Evolutionary conservation across 768 basidiomycete genomes (phyloP).

Genomic region (Cantharellus cinnabarinus): DNA sequence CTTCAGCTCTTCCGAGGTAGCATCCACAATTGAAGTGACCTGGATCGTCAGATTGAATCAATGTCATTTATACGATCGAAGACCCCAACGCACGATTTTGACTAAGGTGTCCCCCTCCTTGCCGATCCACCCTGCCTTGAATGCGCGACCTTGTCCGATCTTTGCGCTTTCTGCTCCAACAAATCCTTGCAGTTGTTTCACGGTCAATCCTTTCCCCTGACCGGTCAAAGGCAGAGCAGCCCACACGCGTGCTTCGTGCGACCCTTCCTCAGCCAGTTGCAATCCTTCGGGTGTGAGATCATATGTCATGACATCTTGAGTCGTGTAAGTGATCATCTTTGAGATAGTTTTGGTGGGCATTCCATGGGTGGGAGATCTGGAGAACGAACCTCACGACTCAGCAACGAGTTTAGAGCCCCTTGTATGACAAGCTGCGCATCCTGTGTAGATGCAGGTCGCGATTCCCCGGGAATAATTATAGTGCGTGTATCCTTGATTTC

Average conservation of each 20-base stretch:
- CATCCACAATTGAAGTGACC: constrained; percentile 48
- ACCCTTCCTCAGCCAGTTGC: constrained; percentile 60
- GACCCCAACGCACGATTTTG: constrained; percentile 41
- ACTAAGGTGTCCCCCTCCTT: constrained; percentile 81
- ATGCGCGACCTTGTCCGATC: constrained; percentile 85
- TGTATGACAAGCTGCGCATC: constrained; percentile 72
- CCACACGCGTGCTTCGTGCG: constrained; percentile 95
- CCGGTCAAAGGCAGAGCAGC: constrained; percentile 54
- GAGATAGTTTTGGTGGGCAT: not conserved
- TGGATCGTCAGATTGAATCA: constrained; percentile 14
- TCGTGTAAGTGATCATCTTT: constrained; percentile 69
- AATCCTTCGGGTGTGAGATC: constrained; percentile 63
- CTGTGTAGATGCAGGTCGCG: constrained; percentile 33
- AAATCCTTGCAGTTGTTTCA: constrained; percentile 44
- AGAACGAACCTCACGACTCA: constrained; percentile 51
- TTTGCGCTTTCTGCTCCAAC: constrained; percentile 81
- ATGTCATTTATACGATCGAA: not conserved
- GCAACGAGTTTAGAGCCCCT: constrained; percentile 78
- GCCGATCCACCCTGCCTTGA: constrained; percentile 92
- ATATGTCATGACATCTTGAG: constrained; percentile 56
- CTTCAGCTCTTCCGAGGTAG: constrained; percentile 50
- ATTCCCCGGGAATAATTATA: constrained; percentile 44
- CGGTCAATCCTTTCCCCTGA: constrained; percentile 41
- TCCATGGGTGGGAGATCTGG: not conserved
- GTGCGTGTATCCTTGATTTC: constrained; percentile 48